Conservation (phyloP, 129 eudicot genomes). For the Dittrichia graveolens region DNA sequence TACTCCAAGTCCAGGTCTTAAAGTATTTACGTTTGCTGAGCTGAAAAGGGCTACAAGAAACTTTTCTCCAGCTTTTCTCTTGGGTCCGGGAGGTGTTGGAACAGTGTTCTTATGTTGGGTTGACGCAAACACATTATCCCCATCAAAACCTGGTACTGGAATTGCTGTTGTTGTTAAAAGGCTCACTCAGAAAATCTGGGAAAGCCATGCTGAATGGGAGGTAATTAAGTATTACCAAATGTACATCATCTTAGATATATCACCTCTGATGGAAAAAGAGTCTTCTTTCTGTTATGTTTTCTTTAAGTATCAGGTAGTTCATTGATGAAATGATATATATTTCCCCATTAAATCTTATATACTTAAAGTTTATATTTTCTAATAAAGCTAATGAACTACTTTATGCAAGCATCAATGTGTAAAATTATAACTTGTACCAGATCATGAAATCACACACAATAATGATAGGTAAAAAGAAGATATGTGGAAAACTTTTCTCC, state of each 20-base stretch:
- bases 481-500: too few species aligned
- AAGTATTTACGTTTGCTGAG: constrained; percentile 31
- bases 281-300: too few species aligned
- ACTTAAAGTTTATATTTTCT: too few species aligned
- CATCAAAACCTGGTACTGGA: constrained; percentile 38
- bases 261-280: too few species aligned
- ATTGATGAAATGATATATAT: too few species aligned
- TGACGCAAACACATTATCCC: constrained; percentile 27
- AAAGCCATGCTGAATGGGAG: constrained; percentile 18
- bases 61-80: constrained; percentile 16
- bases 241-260: neutral
- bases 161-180: constrained; percentile 40
- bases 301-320: too few species aligned
- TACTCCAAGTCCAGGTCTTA: constrained; percentile 2
- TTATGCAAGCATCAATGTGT: too few species aligned
- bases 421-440: too few species aligned
- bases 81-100: constrained; percentile 39
- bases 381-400: too few species aligned
- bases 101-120: constrained; percentile 32
- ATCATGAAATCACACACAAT: too few species aligned
- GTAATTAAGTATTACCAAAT: constrained; percentile 28
- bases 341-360: too few species aligned
- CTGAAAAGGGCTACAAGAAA: constrained; percentile 31
- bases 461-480: too few species aligned
- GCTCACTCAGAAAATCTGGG: neutral